A percentile compares a stretch with the other conserved stretches of the same genome.
Evolutionary conservation across 768 basidiomycete species (phyloP).

Genomic region (Sporobolomyces roseus): DNA sequence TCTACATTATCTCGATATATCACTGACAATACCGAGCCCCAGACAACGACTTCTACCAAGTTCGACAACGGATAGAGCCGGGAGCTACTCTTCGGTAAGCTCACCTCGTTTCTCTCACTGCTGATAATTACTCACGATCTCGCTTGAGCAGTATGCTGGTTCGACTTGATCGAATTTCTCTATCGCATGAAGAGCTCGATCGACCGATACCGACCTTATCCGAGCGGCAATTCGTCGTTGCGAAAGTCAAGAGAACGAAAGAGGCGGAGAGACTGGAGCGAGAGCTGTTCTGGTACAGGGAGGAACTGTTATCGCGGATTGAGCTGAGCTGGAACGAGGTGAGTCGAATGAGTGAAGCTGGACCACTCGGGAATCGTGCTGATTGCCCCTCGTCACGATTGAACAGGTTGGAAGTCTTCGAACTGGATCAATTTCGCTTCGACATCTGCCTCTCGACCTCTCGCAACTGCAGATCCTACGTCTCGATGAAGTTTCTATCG

Average conservation of each 20-base stretch:
- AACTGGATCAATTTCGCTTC: slow-evolving; percentile 68
- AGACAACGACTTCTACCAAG: slow-evolving; percentile 18
- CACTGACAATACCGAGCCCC: neutral
- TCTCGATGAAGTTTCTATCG: slow-evolving; percentile 62
- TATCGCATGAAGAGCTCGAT: slow-evolving; percentile 60
- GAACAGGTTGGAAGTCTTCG: slow-evolving; percentile 72
- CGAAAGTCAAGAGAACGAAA: slow-evolving; percentile 58
- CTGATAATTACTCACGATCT: neutral
- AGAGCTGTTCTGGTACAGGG: slow-evolving; percentile 94
- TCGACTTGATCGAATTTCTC: slow-evolving; percentile 61
- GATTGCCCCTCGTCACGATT: no score
- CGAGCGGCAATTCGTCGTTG: slow-evolving; percentile 84
- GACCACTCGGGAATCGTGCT: no score
- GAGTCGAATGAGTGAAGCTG: no score
- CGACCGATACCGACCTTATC: slow-evolving; percentile 76
- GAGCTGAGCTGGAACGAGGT: slow-evolving; percentile 83
- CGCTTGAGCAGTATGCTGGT: slow-evolving; percentile 38
- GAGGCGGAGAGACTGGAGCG: slow-evolving; percentile 63
- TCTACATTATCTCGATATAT: neutral
- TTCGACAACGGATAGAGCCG: slow-evolving; percentile 40
- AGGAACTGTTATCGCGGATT: slow-evolving; percentile 70
- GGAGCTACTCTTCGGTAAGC: slow-evolving; percentile 64
- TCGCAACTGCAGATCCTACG: slow-evolving; percentile 75
- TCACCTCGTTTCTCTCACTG: slow-evolving; percentile 43
- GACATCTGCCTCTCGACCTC: slow-evolving; percentile 70